A percentile compares a stretch with the other conserved stretches of the same genome.
Evolutionary conservation across 169 alveolate species (phyloP).

Genomic region (Cryptosporidium xiaoi): DNA sequence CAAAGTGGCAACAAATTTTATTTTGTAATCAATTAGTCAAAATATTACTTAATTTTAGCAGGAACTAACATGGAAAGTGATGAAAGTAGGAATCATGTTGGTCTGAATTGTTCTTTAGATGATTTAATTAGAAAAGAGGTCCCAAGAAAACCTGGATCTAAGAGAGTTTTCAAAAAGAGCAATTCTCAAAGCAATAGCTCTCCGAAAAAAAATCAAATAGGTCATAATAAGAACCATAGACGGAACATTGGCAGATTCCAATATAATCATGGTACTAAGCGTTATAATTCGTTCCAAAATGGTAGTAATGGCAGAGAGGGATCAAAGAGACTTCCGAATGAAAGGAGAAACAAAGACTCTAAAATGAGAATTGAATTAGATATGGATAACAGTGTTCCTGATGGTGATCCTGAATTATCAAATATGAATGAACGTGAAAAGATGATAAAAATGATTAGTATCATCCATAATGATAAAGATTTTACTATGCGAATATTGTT

Average conservation of each 20-base stretch:
- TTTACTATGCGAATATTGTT: slow-evolving; percentile 37
- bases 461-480: slow-evolving; percentile 53
- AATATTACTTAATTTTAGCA: neutral
- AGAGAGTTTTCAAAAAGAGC: neutral
- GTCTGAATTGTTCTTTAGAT: slow-evolving; percentile 57
- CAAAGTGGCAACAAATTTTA: slow-evolving; percentile 23
- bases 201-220: slow-evolving; percentile 3
- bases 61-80: slow-evolving; percentile 18
- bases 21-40: neutral
- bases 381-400: slow-evolving; percentile 14
- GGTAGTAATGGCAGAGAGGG: slow-evolving; percentile 16
- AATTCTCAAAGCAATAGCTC: slow-evolving; percentile 4
- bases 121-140: slow-evolving; percentile 52
- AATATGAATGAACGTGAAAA: slow-evolving; percentile 29
- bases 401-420: slow-evolving; percentile 31
- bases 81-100: slow-evolving; percentile 32
- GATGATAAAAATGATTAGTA: slow-evolving; percentile 40
- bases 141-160: slow-evolving; percentile 17
- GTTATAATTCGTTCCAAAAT: neutral
- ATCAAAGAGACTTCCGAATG: neutral
- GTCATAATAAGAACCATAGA: neutral
- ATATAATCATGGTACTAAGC: neutral
- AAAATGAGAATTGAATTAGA: slow-evolving; percentile 44
- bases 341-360: slow-evolving; percentile 16
- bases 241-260: neutral